A percentile compares a stretch with the other conserved stretches of the same genome.
These are phyloP conservation scores for Trametes cubensis DNA, from an alignment of 768 basidiomycete genomes.

Conservation along the genomic window DNA sequence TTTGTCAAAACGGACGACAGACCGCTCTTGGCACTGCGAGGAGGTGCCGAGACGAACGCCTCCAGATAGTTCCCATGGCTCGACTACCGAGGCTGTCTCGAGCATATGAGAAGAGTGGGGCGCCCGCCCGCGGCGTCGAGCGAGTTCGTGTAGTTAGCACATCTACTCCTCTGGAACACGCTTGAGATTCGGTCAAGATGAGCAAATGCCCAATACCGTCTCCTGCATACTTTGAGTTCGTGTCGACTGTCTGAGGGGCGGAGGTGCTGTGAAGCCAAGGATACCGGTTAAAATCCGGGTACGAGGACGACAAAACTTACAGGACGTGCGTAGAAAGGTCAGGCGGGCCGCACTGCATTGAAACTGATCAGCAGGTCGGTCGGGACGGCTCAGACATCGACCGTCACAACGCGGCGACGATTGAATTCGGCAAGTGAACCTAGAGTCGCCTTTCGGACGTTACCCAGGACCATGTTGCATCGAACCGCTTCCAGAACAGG, in stretches of 20 bases:
- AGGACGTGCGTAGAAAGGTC: neutral
- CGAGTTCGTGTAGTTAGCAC: too few relatives aligned
- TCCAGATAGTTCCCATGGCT: neutral
- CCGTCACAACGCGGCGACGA: neutral
- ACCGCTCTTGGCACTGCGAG: conserved; percentile 16
- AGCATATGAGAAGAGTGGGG: too few relatives aligned
- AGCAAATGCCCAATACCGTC: too few relatives aligned
- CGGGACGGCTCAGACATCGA: neutral
- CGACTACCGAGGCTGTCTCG: too few relatives aligned
- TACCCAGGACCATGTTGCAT: neutral
- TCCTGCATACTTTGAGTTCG: too few relatives aligned
- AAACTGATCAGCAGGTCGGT: neutral
- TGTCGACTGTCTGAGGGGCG: too few relatives aligned
- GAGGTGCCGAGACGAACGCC: conserved; percentile 5
- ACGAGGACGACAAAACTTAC: neutral
- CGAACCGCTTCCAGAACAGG: neutral
- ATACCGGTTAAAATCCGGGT: conserved; percentile 12
- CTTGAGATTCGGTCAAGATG: too few relatives aligned
- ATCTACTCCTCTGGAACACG: too few relatives aligned
- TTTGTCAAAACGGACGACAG: neutral
- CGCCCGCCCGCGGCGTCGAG: too few relatives aligned
- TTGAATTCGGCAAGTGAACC: neutral
- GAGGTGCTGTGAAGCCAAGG: neutral
- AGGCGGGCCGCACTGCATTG: conserved; percentile 1
- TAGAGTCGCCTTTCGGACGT: neutral